Base-by-base conservation (phyloP, 2,329 filamentous ascomycete species). In the Aspergillus spinulosporus region DNA sequence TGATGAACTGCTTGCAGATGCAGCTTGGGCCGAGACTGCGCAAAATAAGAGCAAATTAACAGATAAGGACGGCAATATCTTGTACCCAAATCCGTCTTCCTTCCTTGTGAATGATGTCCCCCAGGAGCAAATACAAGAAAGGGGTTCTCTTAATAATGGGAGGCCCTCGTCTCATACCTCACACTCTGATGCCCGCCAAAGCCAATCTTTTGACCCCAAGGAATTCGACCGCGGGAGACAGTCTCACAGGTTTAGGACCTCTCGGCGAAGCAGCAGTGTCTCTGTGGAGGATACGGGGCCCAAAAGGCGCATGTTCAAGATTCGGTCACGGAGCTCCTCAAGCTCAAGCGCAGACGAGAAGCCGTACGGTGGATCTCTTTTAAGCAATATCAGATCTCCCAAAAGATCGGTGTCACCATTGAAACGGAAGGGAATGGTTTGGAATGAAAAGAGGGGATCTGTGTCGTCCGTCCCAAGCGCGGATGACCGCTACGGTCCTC, bases 1-100 rank as follows among this genome's bases (percentile, higher is more conserved):
- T 0, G 87, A 89, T 54, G 92, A 97, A 69, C 82, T 97, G 72
- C 78, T 97, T 46, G 92, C 92, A 3, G 94, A 99, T 76, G 82
- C 88, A 1, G 90, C 92, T 67, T 99, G 94, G 94, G 76, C 95
- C 21, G 91, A 97, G 70, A 86, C 92, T 66, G 84, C 83, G 32
- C 80, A 87, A 57, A 92, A 97, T 72, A 95, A 92, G 70, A 82
- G 81, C 51, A 79, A 92, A 29, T 88, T 96, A 42, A 90, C 96
- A 68, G 89, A 96, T 72, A 85, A 86, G 11, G 79, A 90, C 65
- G 91, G 91, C 67, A 82, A 84, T 48, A 87, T 83, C 56, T 84
- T 97, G 11, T 95, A 76, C 56, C 67, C 68, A 52, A 62, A 71
- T 56, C 39, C 65, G 15, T 54, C 58, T 28, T 58, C 71, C 60